Percentiles rank a stretch among this genome's conserved stretches.
phyloP scores from a whole-genome alignment of 2,329 filamentous ascomycete genomes.

The Aureobasidium namibiae region DNA sequence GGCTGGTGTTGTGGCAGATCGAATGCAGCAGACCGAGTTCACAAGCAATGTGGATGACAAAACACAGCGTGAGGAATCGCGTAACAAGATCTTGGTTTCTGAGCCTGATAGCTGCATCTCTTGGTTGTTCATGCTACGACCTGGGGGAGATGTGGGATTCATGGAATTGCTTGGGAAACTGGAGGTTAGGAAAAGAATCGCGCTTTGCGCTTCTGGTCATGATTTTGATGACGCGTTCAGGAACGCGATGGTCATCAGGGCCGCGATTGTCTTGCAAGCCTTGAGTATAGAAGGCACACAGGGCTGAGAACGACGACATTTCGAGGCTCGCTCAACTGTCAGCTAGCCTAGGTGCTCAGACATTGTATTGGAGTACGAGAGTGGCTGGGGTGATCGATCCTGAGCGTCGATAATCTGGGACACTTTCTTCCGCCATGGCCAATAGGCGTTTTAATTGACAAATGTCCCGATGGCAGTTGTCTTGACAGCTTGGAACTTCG shows the following conservation, averaged over 20 bases:
- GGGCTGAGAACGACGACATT: no score
- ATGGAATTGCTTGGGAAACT: not conserved
- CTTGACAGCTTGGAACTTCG: no score
- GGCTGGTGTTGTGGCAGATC: not conserved
- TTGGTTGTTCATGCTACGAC: not conserved
- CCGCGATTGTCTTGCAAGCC: not conserved
- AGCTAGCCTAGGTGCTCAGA: no score
- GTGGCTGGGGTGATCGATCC: no score
- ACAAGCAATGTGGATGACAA: not conserved
- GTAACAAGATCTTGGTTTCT: not conserved
- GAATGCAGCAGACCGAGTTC: not conserved
- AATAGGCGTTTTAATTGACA: no score
- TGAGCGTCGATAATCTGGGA: no score
- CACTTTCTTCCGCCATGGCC: no score
- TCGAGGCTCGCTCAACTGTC: no score
- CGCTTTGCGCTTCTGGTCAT: not conserved
- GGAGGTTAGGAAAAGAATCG: not conserved
- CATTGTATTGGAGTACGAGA: no score
- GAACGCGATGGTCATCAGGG: not conserved
- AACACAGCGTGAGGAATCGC: not conserved
- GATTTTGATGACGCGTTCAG: not conserved
- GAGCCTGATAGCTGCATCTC: not conserved
- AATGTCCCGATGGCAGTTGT: no score
- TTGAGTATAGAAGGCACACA: not conserved
- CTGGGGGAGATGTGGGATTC: not conserved